A percentile compares a stretch with the other conserved stretches of the same genome.
Evolutionary conservation across 2,329 filamentous ascomycete genomes (phyloP).

Genomic region (Botrytis tulipae): DNA sequence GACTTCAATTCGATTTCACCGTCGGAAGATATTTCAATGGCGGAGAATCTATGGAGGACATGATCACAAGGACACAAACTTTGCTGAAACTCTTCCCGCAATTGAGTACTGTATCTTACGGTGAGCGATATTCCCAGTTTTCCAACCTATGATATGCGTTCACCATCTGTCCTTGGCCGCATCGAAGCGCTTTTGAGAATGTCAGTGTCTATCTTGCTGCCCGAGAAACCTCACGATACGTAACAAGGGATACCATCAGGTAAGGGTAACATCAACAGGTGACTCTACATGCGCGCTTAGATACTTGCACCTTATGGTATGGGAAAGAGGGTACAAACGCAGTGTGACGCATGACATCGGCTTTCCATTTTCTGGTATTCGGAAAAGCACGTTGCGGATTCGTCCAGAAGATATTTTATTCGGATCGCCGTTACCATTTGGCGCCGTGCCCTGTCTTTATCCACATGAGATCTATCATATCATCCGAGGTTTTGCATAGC

Average conservation of each 20-base stretch:
- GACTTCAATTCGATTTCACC: background rate
- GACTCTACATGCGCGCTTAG: constrained; percentile 22
- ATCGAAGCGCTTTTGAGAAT: constrained; percentile 14
- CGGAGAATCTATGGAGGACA: background rate
- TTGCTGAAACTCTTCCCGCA: background rate
- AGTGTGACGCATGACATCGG: constrained; percentile 22
- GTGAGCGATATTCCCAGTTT: constrained; percentile 14
- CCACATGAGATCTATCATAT: constrained; percentile 17
- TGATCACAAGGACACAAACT: constrained; percentile 14
- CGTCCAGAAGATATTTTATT: constrained; percentile 9
- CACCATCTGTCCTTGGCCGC: constrained; percentile 15
- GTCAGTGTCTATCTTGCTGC: constrained; percentile 4
- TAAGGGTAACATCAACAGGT: constrained; percentile 11
- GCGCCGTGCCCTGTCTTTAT: constrained; percentile 13
- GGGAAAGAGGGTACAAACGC: constrained; percentile 16
- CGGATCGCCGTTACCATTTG: constrained; percentile 4
- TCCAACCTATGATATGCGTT: constrained; percentile 5
- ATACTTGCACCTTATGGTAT: background rate
- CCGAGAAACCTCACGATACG: background rate
- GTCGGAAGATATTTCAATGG: background rate
- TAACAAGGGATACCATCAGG: background rate
- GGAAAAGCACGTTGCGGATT: constrained; percentile 15
- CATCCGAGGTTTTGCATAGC: constrained; percentile 6
- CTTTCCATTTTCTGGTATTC: constrained; percentile 14
- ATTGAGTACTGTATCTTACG: constrained; percentile 14